Evolutionary conservation across 1,139 yeast genomes (phyloP).

Genomic region (Candida pseudocylindracea): DNA sequence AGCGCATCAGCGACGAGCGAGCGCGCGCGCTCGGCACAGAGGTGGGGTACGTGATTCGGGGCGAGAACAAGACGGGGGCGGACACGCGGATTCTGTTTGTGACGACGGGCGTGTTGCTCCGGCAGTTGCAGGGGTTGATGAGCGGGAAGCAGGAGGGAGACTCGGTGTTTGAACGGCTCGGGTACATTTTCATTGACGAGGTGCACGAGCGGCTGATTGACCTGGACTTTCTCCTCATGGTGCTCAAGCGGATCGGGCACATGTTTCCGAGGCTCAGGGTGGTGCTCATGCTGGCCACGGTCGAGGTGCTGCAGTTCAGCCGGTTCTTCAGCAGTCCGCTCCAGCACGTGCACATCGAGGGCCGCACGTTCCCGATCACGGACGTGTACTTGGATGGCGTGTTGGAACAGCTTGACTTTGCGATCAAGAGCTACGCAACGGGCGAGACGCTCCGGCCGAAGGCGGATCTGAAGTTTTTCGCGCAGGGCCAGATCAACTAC

Average conservation of each 20-base stretch:
- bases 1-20: conserved; percentile 76
- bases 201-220: conserved; percentile 92
- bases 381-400: conserved; percentile 54
- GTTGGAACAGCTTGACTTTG: conserved; percentile 28
- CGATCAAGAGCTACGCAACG: conserved; percentile 16
- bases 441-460: conserved; percentile 25
- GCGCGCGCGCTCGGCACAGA: conserved; percentile 45
- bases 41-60: conserved; percentile 79
- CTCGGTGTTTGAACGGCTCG: conserved; percentile 27
- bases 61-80: conserved; percentile 47
- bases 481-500: conserved; percentile 47
- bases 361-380: conserved; percentile 78
- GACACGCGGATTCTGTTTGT: conserved; percentile 61
- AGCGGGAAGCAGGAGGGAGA: conserved; percentile 3
- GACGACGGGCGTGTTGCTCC: conserved; percentile 77
- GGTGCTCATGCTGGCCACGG: conserved; percentile 88
- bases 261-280: conserved; percentile 33
- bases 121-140: conserved; percentile 44
- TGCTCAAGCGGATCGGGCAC: conserved; percentile 36
- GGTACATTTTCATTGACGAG: conserved; percentile 72
- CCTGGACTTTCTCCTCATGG: conserved; percentile 63
- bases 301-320: conserved; percentile 46
- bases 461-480: conserved; percentile 41
- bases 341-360: conserved; percentile 59
- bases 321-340: conserved; percentile 29